A percentile compares a stretch with the other conserved stretches of the same genome.
Evolutionary conservation across 1,284 basidiomycete species (phyloP).

Genomic region (Phellinidium pouzarii): DNA sequence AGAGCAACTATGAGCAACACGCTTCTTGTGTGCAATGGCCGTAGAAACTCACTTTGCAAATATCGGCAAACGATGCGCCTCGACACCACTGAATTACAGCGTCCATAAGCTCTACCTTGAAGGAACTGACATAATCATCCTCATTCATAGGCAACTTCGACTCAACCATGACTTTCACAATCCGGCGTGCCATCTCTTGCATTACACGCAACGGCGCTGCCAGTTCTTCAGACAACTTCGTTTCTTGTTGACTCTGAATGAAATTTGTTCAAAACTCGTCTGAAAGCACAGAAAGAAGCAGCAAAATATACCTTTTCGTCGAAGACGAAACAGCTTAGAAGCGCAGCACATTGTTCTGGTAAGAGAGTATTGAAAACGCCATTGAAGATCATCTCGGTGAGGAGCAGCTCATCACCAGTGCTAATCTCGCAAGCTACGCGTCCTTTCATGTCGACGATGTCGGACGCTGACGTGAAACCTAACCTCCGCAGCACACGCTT

Average conservation of each 20-base stretch:
- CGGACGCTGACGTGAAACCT: slow-evolving; percentile 83
- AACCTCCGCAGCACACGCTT: slow-evolving; percentile 91
- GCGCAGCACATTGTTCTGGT: slow-evolving; percentile 89
- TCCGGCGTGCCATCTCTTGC: slow-evolving; percentile 92
- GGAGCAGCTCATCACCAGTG: slow-evolving; percentile 91
- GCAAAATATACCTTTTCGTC: slow-evolving; percentile 76
- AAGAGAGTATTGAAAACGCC: slow-evolving; percentile 88
- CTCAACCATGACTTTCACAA: slow-evolving; percentile 94
- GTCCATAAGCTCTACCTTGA: slow-evolving; percentile 99
- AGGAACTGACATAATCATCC: slow-evolving; percentile 91
- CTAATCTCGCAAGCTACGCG: slow-evolving; percentile 98
- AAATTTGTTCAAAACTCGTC: background rate
- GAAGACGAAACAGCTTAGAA: slow-evolving; percentile 96
- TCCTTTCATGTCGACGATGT: slow-evolving; percentile 98
- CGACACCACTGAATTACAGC: slow-evolving; percentile 96
- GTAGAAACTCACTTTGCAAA: slow-evolving; percentile 72
- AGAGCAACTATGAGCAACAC: background rate
- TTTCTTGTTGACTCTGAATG: slow-evolving; percentile 77
- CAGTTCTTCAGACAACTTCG: slow-evolving; percentile 87
- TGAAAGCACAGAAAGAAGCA: background rate
- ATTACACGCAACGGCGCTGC: slow-evolving; percentile 87
- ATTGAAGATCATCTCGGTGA: slow-evolving; percentile 98
- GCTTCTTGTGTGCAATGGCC: background rate
- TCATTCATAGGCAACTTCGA: slow-evolving; percentile 85
- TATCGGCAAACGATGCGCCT: slow-evolving; percentile 93